These are phyloP conservation scores for Cladosporium austrohemisphaericum DNA, from an alignment of 2,329 filamentous ascomycete genomes.

Conservation along the genomic window DNA sequence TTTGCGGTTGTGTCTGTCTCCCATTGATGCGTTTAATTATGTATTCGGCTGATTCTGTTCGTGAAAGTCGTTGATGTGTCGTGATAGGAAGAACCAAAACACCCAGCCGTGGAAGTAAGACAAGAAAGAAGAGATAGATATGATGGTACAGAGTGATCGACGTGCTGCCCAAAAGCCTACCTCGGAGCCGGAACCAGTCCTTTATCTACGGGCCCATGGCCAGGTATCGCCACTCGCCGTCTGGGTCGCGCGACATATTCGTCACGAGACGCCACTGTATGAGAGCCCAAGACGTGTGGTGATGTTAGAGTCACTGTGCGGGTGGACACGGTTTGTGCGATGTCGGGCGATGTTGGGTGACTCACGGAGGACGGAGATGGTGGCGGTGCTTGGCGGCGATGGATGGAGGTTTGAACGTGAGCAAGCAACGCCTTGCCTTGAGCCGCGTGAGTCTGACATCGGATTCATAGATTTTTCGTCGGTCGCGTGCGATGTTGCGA, in stretches of 20 bases:
- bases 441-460: not conserved
- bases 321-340: constrained; percentile 14
- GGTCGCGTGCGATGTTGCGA: constrained; percentile 5
- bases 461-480: not conserved
- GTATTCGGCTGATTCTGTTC: not conserved
- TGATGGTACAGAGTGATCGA: not conserved
- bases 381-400: constrained; percentile 3
- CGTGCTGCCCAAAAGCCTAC: constrained; percentile 6
- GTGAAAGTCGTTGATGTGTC: not conserved
- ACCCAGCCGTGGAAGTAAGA: not conserved
- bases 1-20: constrained; percentile 14
- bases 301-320: constrained; percentile 9
- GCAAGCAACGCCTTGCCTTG: not conserved
- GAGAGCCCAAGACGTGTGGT: not conserved
- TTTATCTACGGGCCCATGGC: constrained; percentile 7
- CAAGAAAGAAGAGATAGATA: not conserved
- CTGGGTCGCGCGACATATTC: not conserved
- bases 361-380: not conserved
- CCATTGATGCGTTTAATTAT: not conserved
- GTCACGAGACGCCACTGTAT: constrained; percentile 5
- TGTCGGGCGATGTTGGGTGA: constrained; percentile 8
- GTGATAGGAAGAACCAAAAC: not conserved
- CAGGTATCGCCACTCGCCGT: constrained; percentile 1
- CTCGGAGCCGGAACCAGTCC: constrained; percentile 11
- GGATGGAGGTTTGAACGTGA: not conserved